Evolutionary conservation across 2,329 filamentous ascomycete species (phyloP).

Genomic region (Calonectria leucothoes): DNA sequence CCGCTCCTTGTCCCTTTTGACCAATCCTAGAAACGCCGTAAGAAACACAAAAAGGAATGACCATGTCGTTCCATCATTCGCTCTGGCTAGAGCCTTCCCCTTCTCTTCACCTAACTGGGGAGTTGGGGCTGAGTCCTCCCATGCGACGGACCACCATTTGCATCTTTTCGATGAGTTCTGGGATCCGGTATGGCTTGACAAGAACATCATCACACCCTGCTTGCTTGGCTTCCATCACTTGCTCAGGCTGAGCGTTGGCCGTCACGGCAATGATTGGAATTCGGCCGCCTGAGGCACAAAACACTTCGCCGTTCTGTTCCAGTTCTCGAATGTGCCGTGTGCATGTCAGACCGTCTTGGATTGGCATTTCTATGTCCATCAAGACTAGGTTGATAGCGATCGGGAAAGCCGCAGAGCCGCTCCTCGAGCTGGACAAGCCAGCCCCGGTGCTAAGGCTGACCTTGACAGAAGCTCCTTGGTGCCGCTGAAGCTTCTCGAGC

Average conservation of each 20-base stretch:
- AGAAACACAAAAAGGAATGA: conserved; percentile 20
- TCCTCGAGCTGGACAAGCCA: conserved; percentile 25
- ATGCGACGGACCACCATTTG: conserved; percentile 56
- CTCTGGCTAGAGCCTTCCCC: neutral
- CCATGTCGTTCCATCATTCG: conserved; percentile 14
- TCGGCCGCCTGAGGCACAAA: conserved; percentile 56
- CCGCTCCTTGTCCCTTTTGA: conserved; percentile 17
- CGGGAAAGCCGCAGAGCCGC: conserved; percentile 24
- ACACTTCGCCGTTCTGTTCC: conserved; percentile 64
- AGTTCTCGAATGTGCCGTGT: conserved; percentile 72
- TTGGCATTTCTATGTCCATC: conserved; percentile 83
- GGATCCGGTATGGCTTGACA: conserved; percentile 77
- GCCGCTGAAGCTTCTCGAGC: conserved; percentile 56
- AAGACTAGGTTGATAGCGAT: conserved; percentile 70
- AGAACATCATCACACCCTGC: conserved; percentile 73
- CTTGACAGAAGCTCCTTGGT: conserved; percentile 36
- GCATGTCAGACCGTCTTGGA: conserved; percentile 77
- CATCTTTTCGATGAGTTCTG: conserved; percentile 71
- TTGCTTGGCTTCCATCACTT: conserved; percentile 63
- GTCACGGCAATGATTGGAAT: conserved; percentile 75
- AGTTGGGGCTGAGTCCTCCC: conserved; percentile 43
- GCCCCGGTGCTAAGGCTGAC: conserved; percentile 10
- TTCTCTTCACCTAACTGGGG: conserved; percentile 38
- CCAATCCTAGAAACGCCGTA: conserved; percentile 13
- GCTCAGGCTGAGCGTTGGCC: conserved; percentile 74